A percentile compares a stretch with the other conserved stretches of the same genome.
Conservation (phyloP, 2,329 filamentous ascomycete genomes). For the Calcarisporium arbuscula region DNA sequence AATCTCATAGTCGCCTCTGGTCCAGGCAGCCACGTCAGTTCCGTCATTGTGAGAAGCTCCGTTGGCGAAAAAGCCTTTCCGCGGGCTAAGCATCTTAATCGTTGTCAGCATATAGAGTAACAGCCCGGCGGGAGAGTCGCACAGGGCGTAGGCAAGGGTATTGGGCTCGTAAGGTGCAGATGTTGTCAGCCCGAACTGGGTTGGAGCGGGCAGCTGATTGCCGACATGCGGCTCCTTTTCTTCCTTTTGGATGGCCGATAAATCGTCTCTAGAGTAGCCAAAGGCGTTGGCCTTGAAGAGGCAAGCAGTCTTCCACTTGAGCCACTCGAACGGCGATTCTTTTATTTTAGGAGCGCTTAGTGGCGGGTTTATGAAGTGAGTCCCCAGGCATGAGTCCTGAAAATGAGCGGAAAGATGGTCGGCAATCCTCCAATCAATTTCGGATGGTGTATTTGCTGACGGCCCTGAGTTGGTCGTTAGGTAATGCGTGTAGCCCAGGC, state of each 20-base stretch:
- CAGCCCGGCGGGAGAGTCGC: conserved; percentile 54
- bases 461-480: conserved; percentile 49
- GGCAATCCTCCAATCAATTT: conserved; percentile 46
- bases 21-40: conserved; percentile 60
- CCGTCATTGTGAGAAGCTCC: conserved; percentile 54
- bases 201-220: conserved; percentile 9
- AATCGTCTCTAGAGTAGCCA: conserved; percentile 49
- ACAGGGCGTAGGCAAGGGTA: conserved; percentile 53
- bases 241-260: conserved; percentile 30
- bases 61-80: conserved; percentile 36
- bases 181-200: conserved; percentile 22
- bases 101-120: conserved; percentile 47
- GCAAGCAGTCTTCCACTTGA: conserved; percentile 50
- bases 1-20: conserved; percentile 55
- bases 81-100: conserved; percentile 34
- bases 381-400: conserved; percentile 46
- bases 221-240: conserved; percentile 8
- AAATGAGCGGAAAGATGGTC: conserved; percentile 42
- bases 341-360: conserved; percentile 41
- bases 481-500: conserved; percentile 53
- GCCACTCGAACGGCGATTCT: conserved; percentile 39
- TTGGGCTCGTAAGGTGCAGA: conserved; percentile 40
- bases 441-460: conserved; percentile 35
- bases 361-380: conserved; percentile 55
- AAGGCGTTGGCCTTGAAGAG: conserved; percentile 42